A percentile compares a stretch with the other conserved stretches of the same genome.
Conservation (phyloP, 1,284 basidiomycete species). For the Irpex sp. region DNA sequence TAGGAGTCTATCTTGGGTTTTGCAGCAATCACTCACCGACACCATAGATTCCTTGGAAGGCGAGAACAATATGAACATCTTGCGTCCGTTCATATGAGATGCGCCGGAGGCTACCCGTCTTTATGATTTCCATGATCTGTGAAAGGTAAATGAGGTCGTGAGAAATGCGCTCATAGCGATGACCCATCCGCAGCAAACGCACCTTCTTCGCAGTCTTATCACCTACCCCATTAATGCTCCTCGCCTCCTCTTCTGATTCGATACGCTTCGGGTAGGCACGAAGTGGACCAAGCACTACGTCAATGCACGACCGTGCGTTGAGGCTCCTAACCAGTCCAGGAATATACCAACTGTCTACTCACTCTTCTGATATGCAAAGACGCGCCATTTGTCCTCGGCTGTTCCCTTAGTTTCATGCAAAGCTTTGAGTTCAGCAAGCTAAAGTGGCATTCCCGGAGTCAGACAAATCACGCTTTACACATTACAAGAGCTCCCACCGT, state of each 20-base stretch:
- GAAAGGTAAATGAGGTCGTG: background rate
- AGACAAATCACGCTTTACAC: background rate
- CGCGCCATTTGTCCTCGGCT: slow-evolving; percentile 61
- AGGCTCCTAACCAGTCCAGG: background rate
- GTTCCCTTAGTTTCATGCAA: slow-evolving; percentile 55
- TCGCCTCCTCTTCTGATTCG: slow-evolving; percentile 58
- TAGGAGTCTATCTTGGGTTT: background rate
- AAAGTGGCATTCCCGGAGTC: background rate
- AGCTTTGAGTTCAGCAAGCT: slow-evolving; percentile 61
- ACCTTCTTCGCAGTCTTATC: slow-evolving; percentile 76
- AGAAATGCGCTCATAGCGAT: background rate
- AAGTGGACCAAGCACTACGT: background rate
- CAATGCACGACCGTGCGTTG: background rate
- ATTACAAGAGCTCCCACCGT: slow-evolving; percentile 39
- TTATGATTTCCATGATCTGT: slow-evolving; percentile 75
- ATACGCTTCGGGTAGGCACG: slow-evolving; percentile 52
- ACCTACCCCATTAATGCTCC: slow-evolving; percentile 62
- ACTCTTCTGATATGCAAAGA: slow-evolving; percentile 62
- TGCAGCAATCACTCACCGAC: slow-evolving; percentile 54
- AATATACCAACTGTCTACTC: background rate
- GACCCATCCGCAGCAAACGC: slow-evolving; percentile 4
- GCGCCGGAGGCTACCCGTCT: slow-evolving; percentile 62
- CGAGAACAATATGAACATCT: slow-evolving; percentile 46
- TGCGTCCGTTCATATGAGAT: slow-evolving; percentile 61
- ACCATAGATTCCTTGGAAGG: slow-evolving; percentile 82